Conservation (phyloP, 1,284 basidiomycete species). For the Termitomyces sp. region DNA sequence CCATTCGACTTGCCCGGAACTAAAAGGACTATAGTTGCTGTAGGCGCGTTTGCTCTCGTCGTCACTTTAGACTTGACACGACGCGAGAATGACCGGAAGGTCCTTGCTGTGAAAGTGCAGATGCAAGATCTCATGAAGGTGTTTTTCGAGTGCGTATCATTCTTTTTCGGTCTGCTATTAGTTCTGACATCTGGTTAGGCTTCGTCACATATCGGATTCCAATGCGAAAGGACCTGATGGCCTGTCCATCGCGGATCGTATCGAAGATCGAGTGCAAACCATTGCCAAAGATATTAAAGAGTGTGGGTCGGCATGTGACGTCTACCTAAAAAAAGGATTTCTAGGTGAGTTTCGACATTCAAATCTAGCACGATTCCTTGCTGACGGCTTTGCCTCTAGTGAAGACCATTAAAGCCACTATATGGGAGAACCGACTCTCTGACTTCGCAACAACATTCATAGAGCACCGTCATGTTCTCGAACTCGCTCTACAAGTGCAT, state of each 20-base stretch:
- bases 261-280: conserved; percentile 23
- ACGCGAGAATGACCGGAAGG: conserved; percentile 21
- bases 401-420: conserved; percentile 27
- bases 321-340: conserved; percentile 32
- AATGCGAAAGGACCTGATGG: conserved; percentile 25
- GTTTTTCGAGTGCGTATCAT: conserved; percentile 28
- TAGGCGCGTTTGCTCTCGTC: conserved; percentile 19
- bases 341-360: conserved; percentile 21
- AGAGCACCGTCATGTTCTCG: conserved; percentile 24
- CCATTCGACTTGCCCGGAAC: background rate
- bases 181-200: conserved; percentile 16
- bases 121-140: conserved; percentile 29
- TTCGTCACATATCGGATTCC: conserved; percentile 24
- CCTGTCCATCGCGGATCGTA: conserved; percentile 22
- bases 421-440: conserved; percentile 29
- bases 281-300: conserved; percentile 31
- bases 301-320: conserved; percentile 32
- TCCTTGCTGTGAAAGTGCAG: conserved; percentile 20
- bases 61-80: conserved; percentile 19
- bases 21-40: conserved; percentile 14
- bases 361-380: background rate
- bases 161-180: background rate
- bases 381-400: conserved; percentile 16
- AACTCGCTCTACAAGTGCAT: conserved; percentile 25
- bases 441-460: conserved; percentile 23